Evolutionary conservation across 352 stramenopile genomes (phyloP).

Genomic region (Phytopythium cucurbitacearum): DNA sequence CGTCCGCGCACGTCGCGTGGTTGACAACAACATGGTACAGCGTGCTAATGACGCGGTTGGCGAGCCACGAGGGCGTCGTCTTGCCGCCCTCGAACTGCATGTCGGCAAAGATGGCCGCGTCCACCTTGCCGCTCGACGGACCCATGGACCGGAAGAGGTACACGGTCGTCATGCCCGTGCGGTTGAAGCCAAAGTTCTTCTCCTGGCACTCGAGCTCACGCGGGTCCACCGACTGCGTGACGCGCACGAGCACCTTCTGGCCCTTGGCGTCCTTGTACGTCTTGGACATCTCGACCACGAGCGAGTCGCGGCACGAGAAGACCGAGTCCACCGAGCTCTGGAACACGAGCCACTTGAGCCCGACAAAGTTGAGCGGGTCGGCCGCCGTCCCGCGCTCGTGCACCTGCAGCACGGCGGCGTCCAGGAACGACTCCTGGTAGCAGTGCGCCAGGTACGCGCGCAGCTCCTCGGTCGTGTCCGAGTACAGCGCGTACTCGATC

Average conservation of each 20-base stretch:
- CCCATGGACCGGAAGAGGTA: constrained; percentile 56
- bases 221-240: constrained; percentile 54
- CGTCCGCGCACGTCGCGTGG: constrained; percentile 45
- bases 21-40: constrained; percentile 31
- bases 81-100: constrained; percentile 37
- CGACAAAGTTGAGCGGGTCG: constrained; percentile 68
- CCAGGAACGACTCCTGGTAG: constrained; percentile 70
- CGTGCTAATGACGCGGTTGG: constrained; percentile 51
- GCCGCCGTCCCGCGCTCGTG: constrained; percentile 29
- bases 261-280: constrained; percentile 50
- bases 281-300: constrained; percentile 58
- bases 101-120: constrained; percentile 36
- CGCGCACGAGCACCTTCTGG: constrained; percentile 53
- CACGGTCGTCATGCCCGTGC: constrained; percentile 45
- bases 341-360: constrained; percentile 71
- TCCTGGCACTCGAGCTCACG: constrained; percentile 39
- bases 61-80: constrained; percentile 65
- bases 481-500: constrained; percentile 60
- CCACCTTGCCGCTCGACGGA: constrained; percentile 46
- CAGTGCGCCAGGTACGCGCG: constrained; percentile 57
- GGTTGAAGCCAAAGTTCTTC: constrained; percentile 60
- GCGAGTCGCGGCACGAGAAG: constrained; percentile 53
- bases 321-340: constrained; percentile 71
- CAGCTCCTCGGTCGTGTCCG: constrained; percentile 53
- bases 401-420: constrained; percentile 70